Evolutionary conservation across 2,329 filamentous ascomycete genomes (phyloP), one percentile per base, ranked within the genome.

Genomic region (Talaromyces piceae): DNA sequence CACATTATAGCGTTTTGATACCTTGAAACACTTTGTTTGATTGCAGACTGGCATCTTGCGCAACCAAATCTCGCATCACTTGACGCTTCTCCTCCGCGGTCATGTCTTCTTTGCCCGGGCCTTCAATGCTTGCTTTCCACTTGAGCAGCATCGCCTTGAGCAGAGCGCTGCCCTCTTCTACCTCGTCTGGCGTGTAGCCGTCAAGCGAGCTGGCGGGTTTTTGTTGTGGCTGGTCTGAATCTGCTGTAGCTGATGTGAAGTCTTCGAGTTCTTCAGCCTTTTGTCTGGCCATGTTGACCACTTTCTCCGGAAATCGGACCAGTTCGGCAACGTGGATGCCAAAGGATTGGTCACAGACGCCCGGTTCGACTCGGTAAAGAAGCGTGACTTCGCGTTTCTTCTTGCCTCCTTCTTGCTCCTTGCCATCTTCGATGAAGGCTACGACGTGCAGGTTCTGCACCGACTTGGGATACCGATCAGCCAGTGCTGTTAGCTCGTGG

Each of bases 251-350:
- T 9, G 69, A 63, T 0, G 68, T 70, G 49, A 98, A 98, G 67
- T 98, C 93, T 68, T 98, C 93, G 30, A 98, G 78, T 76, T 98
- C 94, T 68, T 97, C 93, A 0, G 93, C 93, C 74, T 98, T 98
- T 60, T 93, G 82, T 73, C 95, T 95, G n/a, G 93, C 93, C 94
- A 98, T 98, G 57, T 90, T 89, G 54, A 98, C 87, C 13, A 98
- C 94, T 73, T 98, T 98, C 60, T 89, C 85, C 0, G 93, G 93
- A 73, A 98, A 98, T 41, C 91, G 83, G 18, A 98, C 93, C 5
- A 98, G 80, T 73, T 98, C 93, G 1, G 93, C 93, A 12, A 98
- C 94, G 70, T 98, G 93, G 61, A 98, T 98, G 61, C 93, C 93
- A 67, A 98, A 98, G 53, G 87, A 93, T 73, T 98, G 93, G 68